These are phyloP conservation scores for Russula lepida DNA, from an alignment of 768 basidiomycete species.

Conservation along the genomic window DNA sequence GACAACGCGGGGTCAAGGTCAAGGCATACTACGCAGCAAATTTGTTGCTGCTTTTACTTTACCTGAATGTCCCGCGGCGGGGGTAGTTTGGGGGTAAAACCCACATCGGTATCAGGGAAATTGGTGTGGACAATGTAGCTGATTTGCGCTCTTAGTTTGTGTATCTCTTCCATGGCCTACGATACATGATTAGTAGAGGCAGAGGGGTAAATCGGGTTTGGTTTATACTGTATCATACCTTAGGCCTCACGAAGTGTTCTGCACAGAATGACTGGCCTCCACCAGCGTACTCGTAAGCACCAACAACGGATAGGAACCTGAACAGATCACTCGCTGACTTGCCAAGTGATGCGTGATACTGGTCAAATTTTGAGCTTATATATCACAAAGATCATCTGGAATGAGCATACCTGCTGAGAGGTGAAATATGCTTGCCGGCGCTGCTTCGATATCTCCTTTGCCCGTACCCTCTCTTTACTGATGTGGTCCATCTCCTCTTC, in stretches of 20 bases:
- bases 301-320: slow-evolving; percentile 84
- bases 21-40: not conserved
- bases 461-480: slow-evolving; percentile 38
- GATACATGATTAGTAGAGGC: not conserved
- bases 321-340: slow-evolving; percentile 78
- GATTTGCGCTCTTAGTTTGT: slow-evolving; percentile 87
- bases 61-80: slow-evolving; percentile 81
- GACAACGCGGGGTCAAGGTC: not conserved
- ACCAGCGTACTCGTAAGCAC: slow-evolving; percentile 90
- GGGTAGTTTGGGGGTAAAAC: slow-evolving; percentile 52
- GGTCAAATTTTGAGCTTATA: slow-evolving; percentile 1
- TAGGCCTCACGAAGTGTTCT: slow-evolving; percentile 83
- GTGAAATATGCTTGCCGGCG: slow-evolving; percentile 76
- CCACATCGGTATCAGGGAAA: slow-evolving; percentile 55
- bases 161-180: slow-evolving; percentile 98
- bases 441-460: slow-evolving; percentile 49
- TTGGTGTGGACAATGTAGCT: slow-evolving; percentile 75
- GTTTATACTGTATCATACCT: slow-evolving; percentile 48
- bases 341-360: slow-evolving; percentile 79
- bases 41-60: slow-evolving; percentile 13
- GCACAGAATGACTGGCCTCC: slow-evolving; percentile 73
- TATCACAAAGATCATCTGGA: not conserved
- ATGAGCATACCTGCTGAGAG: slow-evolving; percentile 63
- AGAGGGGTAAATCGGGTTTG: not conserved
- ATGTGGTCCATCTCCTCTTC: slow-evolving; percentile 36